phyloP scores from a whole-genome alignment of 805 yeast species.

The Suhomyces sp. region DNA sequence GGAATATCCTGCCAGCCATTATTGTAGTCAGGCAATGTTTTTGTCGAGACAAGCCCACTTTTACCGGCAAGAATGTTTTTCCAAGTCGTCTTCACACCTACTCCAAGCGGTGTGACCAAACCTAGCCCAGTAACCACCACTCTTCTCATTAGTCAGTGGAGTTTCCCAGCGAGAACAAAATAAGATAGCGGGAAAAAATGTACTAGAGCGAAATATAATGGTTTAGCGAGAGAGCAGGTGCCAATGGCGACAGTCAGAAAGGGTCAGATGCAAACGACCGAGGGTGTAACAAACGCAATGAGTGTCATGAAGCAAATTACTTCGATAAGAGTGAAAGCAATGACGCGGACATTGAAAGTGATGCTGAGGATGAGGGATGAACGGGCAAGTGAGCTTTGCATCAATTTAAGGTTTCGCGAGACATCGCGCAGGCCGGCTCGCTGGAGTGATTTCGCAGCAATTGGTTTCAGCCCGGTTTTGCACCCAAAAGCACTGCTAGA shows the following conservation, averaged over 20 bases:
- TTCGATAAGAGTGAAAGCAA: not conserved
- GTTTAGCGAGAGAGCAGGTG: not conserved
- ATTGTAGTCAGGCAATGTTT: conserved; percentile 35
- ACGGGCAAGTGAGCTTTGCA: not conserved
- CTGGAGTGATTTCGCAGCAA: not conserved
- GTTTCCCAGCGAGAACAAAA: not conserved
- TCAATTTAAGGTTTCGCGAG: too few relatives aligned
- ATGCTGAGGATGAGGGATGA: too few relatives aligned
- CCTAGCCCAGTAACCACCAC: conserved; percentile 95
- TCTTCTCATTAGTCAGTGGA: conserved; percentile 28
- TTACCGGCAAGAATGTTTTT: conserved; percentile 44
- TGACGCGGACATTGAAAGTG: not conserved
- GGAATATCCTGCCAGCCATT: conserved; percentile 57
- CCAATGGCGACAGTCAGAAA: not conserved
- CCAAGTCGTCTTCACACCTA: conserved; percentile 60
- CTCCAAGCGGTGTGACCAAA: conserved; percentile 80
- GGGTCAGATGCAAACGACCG: too few relatives aligned
- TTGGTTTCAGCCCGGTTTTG: not conserved
- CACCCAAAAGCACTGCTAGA: not conserved
- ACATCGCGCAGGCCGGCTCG: too few relatives aligned
- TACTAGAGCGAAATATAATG: not conserved
- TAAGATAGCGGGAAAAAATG: not conserved
- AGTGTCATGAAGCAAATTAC: too few relatives aligned
- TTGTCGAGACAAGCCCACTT: conserved; percentile 61
- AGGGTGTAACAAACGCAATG: too few relatives aligned